These are phyloP conservation scores for Lasiosphaeriaceae sp. DNA, from an alignment of 495 filamentous ascomycete genomes.

Conservation along the genomic window DNA sequence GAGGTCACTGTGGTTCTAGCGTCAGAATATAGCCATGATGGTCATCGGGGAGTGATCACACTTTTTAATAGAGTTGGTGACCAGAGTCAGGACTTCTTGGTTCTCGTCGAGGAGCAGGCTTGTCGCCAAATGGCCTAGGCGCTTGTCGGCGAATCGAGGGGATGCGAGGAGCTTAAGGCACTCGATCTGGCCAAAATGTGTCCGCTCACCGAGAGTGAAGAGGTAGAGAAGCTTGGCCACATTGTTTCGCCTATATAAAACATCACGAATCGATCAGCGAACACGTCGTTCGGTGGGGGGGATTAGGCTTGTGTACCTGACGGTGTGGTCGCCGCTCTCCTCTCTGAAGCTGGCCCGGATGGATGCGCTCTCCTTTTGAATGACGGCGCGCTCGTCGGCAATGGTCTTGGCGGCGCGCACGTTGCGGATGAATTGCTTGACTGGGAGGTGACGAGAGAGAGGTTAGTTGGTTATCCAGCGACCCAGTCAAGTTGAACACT, in stretches of 20 bases:
- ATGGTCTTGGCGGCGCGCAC: conserved; percentile 98
- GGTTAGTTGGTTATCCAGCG: neutral
- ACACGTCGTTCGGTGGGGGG: neutral
- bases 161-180: conserved; percentile 96
- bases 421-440: conserved; percentile 99
- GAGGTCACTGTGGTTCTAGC: conserved; percentile 67
- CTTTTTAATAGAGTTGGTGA: conserved; percentile 98
- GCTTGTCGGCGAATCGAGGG: conserved; percentile 96
- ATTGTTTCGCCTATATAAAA: conserved; percentile 80
- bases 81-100: conserved; percentile 93
- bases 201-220: conserved; percentile 96
- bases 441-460: conserved; percentile 42
- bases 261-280: conserved; percentile 12
- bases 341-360: conserved; percentile 96
- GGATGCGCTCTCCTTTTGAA: conserved; percentile 97
- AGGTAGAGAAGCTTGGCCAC: conserved; percentile 97
- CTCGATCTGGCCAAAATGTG: conserved; percentile 99
- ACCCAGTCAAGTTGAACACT: neutral
- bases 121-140: conserved; percentile 90
- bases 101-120: conserved; percentile 97
- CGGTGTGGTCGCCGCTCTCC: conserved; percentile 85
- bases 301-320: conserved; percentile 56
- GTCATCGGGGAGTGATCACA: conserved; percentile 30
- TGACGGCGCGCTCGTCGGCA: conserved; percentile 94
- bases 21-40: conserved; percentile 19